Evolutionary conservation across 306 rosid species (phyloP).

Genomic region (Prunus fruticosa): DNA sequence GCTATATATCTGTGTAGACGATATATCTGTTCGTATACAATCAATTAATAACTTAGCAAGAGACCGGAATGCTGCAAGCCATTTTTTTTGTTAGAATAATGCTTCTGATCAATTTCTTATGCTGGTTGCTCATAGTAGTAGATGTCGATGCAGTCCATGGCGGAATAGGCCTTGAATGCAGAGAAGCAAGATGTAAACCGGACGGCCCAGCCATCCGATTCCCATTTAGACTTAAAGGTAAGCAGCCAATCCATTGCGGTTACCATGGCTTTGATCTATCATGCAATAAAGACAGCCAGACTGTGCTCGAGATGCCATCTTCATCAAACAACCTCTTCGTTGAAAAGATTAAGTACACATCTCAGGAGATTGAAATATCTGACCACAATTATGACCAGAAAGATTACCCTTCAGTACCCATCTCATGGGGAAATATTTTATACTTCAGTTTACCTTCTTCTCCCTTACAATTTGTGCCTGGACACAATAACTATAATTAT

Average conservation of each 20-base stretch:
- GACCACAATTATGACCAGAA: no score
- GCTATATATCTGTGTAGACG: no score
- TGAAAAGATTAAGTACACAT: constrained; percentile 29
- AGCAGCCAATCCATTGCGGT: constrained; percentile 11
- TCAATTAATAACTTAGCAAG: no score
- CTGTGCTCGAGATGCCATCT: constrained; percentile 28
- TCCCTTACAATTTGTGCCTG: neutral
- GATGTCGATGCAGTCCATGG: neutral
- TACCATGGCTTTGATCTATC: constrained; percentile 40
- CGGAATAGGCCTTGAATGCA: constrained; percentile 13
- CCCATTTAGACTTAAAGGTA: constrained; percentile 36
- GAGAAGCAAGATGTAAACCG: constrained; percentile 2
- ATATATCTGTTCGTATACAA: no score
- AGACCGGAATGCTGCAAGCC: no score
- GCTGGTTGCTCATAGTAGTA: neutral
- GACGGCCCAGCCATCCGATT: constrained; percentile 25
- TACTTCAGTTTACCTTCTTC: constrained; percentile 4
- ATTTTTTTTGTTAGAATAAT: no score
- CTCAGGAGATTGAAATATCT: constrained; percentile 21
- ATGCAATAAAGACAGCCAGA: constrained; percentile 7
- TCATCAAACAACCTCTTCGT: constrained; percentile 10
- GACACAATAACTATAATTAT: no score
- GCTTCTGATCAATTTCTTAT: neutral
- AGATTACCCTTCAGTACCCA: no score
- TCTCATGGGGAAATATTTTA: neutral